Percentiles rank a stretch among this genome's conserved stretches.
phyloP scores from a whole-genome alignment of 2,329 filamentous ascomycete genomes.

The Trematosphaeria pertusa region DNA sequence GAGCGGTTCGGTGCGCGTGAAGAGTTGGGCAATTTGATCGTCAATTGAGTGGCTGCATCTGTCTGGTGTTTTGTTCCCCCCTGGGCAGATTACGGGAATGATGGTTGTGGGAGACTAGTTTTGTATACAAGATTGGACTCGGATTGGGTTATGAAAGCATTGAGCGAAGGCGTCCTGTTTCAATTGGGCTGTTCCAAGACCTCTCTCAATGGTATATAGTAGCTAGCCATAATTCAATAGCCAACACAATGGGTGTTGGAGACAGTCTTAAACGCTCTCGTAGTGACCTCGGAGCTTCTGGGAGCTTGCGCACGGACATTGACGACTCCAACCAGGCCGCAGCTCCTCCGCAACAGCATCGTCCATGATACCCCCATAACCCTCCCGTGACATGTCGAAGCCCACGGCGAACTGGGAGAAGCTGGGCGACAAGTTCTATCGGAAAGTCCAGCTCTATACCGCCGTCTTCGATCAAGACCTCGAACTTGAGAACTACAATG shows the following conservation, averaged over 20 bases:
- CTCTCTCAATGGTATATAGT: slow-evolving; percentile 12
- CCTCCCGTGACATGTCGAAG: slow-evolving; percentile 53
- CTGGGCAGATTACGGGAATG: slow-evolving; percentile 2
- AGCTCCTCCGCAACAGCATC: slow-evolving; percentile 10
- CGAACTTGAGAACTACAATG: slow-evolving; percentile 92
- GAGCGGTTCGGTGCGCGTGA: slow-evolving; percentile 60
- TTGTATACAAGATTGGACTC: slow-evolving; percentile 7
- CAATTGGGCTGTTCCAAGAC: background rate
- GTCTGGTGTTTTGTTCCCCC: too few species aligned
- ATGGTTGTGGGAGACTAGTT: background rate
- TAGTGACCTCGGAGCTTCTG: slow-evolving; percentile 6
- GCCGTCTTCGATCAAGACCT: slow-evolving; percentile 91
- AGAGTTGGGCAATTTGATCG: slow-evolving; percentile 27
- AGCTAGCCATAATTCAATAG: background rate
- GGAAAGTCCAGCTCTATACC: slow-evolving; percentile 92
- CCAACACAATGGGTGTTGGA: background rate
- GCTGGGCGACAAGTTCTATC: slow-evolving; percentile 92
- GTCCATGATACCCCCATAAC: slow-evolving; percentile 15
- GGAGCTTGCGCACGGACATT: background rate
- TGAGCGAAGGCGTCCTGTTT: slow-evolving; percentile 39
- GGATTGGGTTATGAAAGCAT: slow-evolving; percentile 34
- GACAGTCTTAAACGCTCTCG: background rate
- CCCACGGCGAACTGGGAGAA: slow-evolving; percentile 92
- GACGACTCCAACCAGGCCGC: slow-evolving; percentile 9
- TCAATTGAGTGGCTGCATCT: too few species aligned